Conservation (phyloP, 2,329 filamentous ascomycete species). For the Clonostachys rosea region DNA sequence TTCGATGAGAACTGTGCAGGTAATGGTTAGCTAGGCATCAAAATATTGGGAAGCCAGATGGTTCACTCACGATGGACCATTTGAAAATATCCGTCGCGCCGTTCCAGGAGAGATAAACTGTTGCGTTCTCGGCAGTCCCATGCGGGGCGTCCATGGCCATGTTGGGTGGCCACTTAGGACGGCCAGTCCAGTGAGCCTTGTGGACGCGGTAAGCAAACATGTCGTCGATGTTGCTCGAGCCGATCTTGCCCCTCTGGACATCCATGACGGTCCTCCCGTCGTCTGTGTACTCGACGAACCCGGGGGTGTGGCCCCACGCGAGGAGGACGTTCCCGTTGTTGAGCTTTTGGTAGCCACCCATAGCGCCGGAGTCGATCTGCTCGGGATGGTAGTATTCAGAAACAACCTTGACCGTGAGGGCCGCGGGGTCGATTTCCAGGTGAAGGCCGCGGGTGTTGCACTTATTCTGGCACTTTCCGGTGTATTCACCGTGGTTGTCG, state of each 20-base stretch:
- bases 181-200: slow-evolving; percentile 17
- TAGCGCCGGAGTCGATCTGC: slow-evolving; percentile 13
- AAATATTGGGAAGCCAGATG: slow-evolving; percentile 3
- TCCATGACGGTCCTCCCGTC: slow-evolving; percentile 15
- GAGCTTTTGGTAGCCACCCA: slow-evolving; percentile 16
- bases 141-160: slow-evolving; percentile 15
- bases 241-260: slow-evolving; percentile 13
- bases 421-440: slow-evolving; percentile 16
- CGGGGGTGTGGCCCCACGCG: slow-evolving; percentile 18
- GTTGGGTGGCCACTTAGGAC: slow-evolving; percentile 18
- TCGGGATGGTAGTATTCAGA: slow-evolving; percentile 20
- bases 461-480: slow-evolving; percentile 14
- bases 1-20: slow-evolving; percentile 11
- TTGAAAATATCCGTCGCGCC: slow-evolving; percentile 18
- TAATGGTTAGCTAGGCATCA: slow-evolving; percentile 5
- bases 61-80: slow-evolving; percentile 17
- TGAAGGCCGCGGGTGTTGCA: slow-evolving; percentile 21
- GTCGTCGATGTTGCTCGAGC: slow-evolving; percentile 10
- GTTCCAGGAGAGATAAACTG: slow-evolving; percentile 21
- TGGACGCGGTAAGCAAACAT: slow-evolving; percentile 20
- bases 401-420: slow-evolving; percentile 19
- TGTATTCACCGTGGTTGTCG: slow-evolving; percentile 28
- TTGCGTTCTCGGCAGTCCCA: slow-evolving; percentile 13
- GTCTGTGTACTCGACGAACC: slow-evolving; percentile 17
- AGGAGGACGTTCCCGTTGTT: slow-evolving; percentile 17